Conservation (phyloP, 164 flowering plant genomes). For the Liquidambar formosana region DNA sequence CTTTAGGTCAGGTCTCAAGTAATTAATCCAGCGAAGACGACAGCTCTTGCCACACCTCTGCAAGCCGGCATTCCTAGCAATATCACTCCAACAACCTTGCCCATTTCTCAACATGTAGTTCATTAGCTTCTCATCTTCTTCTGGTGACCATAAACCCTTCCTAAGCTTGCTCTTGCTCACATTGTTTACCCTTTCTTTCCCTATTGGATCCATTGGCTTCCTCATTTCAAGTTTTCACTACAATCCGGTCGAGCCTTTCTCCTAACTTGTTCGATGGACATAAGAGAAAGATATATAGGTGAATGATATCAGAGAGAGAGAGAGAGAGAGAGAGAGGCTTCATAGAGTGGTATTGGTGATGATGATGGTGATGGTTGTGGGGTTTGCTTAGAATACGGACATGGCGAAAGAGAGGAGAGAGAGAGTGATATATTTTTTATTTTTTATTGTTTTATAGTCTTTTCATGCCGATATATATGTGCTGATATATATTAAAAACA, state of each 20-base stretch:
- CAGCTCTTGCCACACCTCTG: conserved; percentile 80
- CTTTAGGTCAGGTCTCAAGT: conserved; percentile 72
- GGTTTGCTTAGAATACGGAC: conserved; percentile 45
- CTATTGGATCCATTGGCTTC: conserved; percentile 41
- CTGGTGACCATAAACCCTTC: conserved; percentile 80
- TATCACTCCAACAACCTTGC: conserved; percentile 81
- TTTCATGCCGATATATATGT: too few relatives aligned
- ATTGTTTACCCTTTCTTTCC: conserved; percentile 19
- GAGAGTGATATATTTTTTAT: too few relatives aligned
- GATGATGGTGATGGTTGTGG: conserved; percentile 46
- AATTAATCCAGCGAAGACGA: conserved; percentile 79
- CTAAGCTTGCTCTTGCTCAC: conserved; percentile 35
- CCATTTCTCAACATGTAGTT: conserved; percentile 67
- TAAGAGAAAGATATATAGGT: conserved; percentile 8
- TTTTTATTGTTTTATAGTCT: too few relatives aligned
- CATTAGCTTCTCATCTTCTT: conserved; percentile 73
- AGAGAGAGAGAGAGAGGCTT: conserved; percentile 35
- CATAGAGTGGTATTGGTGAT: conserved; percentile 51
- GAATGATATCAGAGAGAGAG: conserved; percentile 7
- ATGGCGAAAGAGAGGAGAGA: conserved; percentile 22
- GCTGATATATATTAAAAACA: too few relatives aligned
- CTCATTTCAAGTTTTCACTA: conserved; percentile 27
- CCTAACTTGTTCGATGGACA: conserved; percentile 13
- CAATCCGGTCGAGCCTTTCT: background rate
- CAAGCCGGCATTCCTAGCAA: conserved; percentile 69